These are phyloP conservation scores for Brettanomyces custersianus DNA, from an alignment of 805 yeast species.

Conservation along the genomic window DNA sequence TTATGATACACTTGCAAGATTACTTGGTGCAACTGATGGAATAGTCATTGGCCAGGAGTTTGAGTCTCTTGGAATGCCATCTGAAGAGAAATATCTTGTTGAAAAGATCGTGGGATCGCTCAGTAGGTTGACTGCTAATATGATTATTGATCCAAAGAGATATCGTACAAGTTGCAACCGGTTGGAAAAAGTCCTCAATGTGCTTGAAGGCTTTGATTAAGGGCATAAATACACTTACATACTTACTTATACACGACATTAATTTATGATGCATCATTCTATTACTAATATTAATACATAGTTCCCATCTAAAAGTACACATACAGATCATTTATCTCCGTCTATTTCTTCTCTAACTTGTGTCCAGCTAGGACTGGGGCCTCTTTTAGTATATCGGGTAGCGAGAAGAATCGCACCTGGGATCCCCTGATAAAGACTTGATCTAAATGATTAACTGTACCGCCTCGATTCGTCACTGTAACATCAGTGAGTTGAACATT, in stretches of 20 bases:
- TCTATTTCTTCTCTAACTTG: too few species aligned
- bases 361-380: conserved; percentile 94
- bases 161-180: conserved; percentile 74
- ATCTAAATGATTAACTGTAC: conserved; percentile 65
- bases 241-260: too few species aligned
- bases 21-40: conserved; percentile 51
- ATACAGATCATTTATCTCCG: too few species aligned
- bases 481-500: conserved; percentile 81
- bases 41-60: conserved; percentile 64
- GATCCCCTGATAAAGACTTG: conserved; percentile 90
- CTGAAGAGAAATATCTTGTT: conserved; percentile 66
- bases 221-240: too few species aligned
- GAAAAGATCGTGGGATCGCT: conserved; percentile 83
- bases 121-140: conserved; percentile 80
- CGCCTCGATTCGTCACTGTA: conserved; percentile 68
- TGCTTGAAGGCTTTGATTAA: conserved; percentile 67
- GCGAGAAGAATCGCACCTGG: conserved; percentile 70
- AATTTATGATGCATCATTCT: too few species aligned
- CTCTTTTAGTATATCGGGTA: conserved; percentile 80
- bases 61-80: conserved; percentile 61
- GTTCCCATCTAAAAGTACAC: too few species aligned
- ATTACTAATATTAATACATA: too few species aligned
- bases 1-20: conserved; percentile 37
- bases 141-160: conserved; percentile 77
- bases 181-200: conserved; percentile 72